Base-by-base conservation (phyloP, 192 early-diverging fungal species). In the Coemansia sp. region DNA sequence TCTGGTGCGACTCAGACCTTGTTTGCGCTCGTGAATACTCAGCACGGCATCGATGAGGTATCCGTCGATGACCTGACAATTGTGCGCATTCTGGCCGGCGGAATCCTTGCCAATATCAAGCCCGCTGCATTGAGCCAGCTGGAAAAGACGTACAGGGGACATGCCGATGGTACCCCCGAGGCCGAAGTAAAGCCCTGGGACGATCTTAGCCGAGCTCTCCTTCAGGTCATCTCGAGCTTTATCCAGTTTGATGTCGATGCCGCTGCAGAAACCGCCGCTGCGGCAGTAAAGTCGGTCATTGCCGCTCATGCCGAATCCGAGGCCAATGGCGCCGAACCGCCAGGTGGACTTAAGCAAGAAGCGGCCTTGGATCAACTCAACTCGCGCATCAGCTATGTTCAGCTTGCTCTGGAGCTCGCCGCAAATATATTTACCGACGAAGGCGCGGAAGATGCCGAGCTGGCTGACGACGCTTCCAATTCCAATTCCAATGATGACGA, bases 401-500 rank as follows among this genome's bases (percentile, higher is more conserved):
- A 84, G 69, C 61, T 95, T 20, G 86, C 87, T 16, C 78, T 98
- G 31, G 96, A 98, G 74, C 66, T 98, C 31, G 83, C 95, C 4
- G 88, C 95, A 53, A 94, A 94, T 67, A 88, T 95, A 49, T 95
- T 90, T 69, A 87, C 89, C 7, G 89, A 92, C 64, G 90, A 89
- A 5, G 75, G 81, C 15, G 71, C 81, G 0, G 58, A 57, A 2
- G 76, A 75, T 10, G 62, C 69, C 6, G 76, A 43, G 20, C 22
- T 31, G 10, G 10, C 39, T 10, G 50, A 63, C 24, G 50, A 46
- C 36, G 41, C 62, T 2, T 39, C 55, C 10, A 18, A 43, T 13
- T 50, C 41, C 18, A 44, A 66, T 27, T 27, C 27, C 27, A 27
- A 27, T 27, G 27, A 27, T 10, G 69, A 53, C 2, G 24, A 68